Conservation (phyloP, 495 filamentous ascomycete genomes). For the Glutinoglossum americanum region DNA sequence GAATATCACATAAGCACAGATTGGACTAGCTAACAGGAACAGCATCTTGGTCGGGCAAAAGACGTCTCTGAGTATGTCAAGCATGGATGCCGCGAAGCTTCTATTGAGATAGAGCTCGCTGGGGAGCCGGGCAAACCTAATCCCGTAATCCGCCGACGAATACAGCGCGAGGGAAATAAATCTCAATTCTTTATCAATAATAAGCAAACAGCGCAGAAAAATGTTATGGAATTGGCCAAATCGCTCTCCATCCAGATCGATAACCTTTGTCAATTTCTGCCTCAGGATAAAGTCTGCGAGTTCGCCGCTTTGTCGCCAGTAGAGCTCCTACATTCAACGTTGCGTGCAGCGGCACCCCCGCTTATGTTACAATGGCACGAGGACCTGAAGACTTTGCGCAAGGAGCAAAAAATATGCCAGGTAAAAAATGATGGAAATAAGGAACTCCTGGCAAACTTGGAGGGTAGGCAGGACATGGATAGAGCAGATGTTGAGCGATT, state of each 20-base stretch:
- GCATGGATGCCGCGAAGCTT: constrained; percentile 55
- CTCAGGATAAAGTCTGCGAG: constrained; percentile 88
- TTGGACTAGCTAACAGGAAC: constrained; percentile 1
- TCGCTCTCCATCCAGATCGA: constrained; percentile 78
- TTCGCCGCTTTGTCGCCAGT: constrained; percentile 70
- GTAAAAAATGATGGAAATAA: constrained; percentile 32
- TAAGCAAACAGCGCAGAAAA: constrained; percentile 28
- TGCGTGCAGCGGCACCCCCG: constrained; percentile 62
- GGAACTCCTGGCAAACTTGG: constrained; percentile 39
- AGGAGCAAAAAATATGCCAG: constrained; percentile 43
- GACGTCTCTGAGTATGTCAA: constrained; percentile 82
- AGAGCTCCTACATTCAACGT: constrained; percentile 70
- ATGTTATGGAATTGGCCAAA: constrained; percentile 40
- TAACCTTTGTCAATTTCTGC: constrained; percentile 93
- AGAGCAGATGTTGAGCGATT: constrained; percentile 69
- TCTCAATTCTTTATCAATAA: constrained; percentile 52
- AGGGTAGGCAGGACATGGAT: constrained; percentile 53
- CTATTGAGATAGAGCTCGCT: constrained; percentile 74
- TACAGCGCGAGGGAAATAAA: constrained; percentile 63
- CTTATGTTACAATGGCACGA: constrained; percentile 66
- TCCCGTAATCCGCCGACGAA: constrained; percentile 48
- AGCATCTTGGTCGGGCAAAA: constrained; percentile 73
- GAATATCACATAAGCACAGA: neutral
- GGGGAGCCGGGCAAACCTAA: constrained; percentile 32
- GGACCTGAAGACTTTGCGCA: constrained; percentile 44